Conservation (phyloP, 768 basidiomycete species). For the Suillus weaverae region DNA sequence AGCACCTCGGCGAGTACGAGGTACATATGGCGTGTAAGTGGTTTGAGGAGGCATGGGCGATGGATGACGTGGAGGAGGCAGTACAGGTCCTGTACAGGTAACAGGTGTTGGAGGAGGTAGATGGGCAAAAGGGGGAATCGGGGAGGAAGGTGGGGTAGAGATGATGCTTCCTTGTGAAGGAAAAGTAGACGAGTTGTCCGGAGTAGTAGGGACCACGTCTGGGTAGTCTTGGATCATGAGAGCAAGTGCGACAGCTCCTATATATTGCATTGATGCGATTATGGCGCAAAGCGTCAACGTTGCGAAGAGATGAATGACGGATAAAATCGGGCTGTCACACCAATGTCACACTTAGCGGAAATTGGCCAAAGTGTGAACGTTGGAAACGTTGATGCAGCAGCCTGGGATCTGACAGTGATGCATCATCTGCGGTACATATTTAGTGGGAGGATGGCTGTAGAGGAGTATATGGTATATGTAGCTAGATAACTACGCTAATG, state of each 20-base stretch:
- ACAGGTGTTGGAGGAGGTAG: conserved; percentile 24
- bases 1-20: conserved; percentile 53
- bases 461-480: neutral
- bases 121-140: conserved; percentile 29
- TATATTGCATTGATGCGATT: conserved; percentile 84
- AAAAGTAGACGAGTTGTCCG: conserved; percentile 10
- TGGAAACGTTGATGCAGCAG: too few species aligned
- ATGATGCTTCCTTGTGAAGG: conserved; percentile 18
- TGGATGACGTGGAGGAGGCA: conserved; percentile 53
- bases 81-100: conserved; percentile 39
- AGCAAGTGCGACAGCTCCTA: conserved; percentile 88
- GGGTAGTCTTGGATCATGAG: conserved; percentile 98
- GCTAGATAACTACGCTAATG: neutral
- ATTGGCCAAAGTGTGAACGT: neutral
- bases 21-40: conserved; percentile 84
- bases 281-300: conserved; percentile 79
- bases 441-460: neutral
- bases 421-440: too few species aligned
- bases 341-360: neutral
- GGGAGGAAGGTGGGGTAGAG: conserved; percentile 34
- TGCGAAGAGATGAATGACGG: conserved; percentile 78
- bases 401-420: too few species aligned
- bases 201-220: conserved; percentile 52
- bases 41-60: conserved; percentile 53
- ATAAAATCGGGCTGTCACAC: conserved; percentile 67